Evolutionary conservation across 345 rosid genomes (phyloP), one percentile per base, ranked within the genome.

Genomic region (Triadica sebifera): DNA sequence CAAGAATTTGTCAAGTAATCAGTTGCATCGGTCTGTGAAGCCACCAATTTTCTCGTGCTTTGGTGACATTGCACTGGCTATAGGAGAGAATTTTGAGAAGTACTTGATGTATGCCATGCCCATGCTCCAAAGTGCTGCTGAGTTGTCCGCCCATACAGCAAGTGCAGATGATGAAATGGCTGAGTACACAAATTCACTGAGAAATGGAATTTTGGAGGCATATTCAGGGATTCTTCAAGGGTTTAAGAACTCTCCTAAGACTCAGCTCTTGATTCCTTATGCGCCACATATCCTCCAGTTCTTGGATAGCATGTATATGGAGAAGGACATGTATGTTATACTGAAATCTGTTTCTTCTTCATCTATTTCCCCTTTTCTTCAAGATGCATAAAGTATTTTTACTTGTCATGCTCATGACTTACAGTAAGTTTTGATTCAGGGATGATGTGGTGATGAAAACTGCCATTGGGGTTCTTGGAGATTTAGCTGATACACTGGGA

Each of bases 161-260:
- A 83, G 83, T 79, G 89, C 82, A 13, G 94, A 90, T 77, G 94
- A 88, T 75, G 94, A 90, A 71, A 81, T 90, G 92, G 82, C 80
- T 0, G 94, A 90, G 73, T 88, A 90, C 81, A 85, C 92, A 51
- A 90, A 90, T 75, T 85, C 91, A 22, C 61, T 90, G 79, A 84
- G 94, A 77, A 90, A 88, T 46, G 92, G 94, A 70, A 90, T 90
- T 58, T 82, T 90, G 52, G 94, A 90, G 79, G 94, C 92, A 15
- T 90, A 88, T 72, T 90, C 94, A 58, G 92, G 92, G 55, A 88
- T 90, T 72, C 88, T 88, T 71, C 94, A 90, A 83, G 94, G 94
- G 58, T 90, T 90, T 79, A 90, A 90, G 75, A 87, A 84, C 82
- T 85, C 92, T 55, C 86, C 94, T 4, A 88, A 87, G 78, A 87